Evolutionary conservation across 1,139 yeast genomes (phyloP).

Genomic region (Yamadazyma atlantica): DNA sequence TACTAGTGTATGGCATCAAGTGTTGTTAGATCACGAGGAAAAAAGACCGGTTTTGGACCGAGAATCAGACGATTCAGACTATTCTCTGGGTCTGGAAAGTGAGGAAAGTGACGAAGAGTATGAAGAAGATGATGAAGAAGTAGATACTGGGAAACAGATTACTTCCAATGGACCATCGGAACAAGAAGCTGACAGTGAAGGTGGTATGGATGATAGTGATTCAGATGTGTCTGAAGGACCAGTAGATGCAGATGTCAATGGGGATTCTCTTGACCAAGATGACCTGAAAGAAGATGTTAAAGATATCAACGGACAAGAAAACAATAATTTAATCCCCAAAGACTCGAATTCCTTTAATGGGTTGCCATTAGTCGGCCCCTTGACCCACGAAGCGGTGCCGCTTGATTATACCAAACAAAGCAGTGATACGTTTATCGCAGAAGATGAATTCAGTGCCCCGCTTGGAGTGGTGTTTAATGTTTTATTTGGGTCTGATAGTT

Average conservation of each 20-base stretch:
- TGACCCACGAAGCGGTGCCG: conserved; percentile 37
- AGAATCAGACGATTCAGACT: conserved; percentile 5
- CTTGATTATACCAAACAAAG: conserved; percentile 49
- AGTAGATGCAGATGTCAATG: conserved; percentile 1
- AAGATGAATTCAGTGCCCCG: conserved; percentile 70
- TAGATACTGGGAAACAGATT: neutral
- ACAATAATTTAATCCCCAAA: conserved; percentile 6
- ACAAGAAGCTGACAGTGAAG: neutral
- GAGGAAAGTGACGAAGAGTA: conserved; percentile 1
- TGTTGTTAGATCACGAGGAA: conserved; percentile 22
- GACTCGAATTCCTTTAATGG: conserved; percentile 26
- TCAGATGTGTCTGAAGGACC: conserved; percentile 1
- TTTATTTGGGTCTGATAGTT: conserved; percentile 72
- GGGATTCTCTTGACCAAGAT: neutral
- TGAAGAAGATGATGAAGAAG: neutral
- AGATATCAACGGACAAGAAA: conserved; percentile 7
- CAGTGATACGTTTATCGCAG: conserved; percentile 62
- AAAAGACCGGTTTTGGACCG: conserved; percentile 3
- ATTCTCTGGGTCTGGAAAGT: neutral
- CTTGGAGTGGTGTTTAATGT: conserved; percentile 72
- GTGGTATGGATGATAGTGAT: neutral
- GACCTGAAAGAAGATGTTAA: conserved; percentile 7
- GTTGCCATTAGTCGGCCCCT: conserved; percentile 38
- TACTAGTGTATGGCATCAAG: conserved; percentile 60
- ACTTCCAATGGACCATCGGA: neutral